Evolutionary conservation across 176 grass and related monocot species (phyloP).

Genomic region (Triticum dicoccoides): DNA sequence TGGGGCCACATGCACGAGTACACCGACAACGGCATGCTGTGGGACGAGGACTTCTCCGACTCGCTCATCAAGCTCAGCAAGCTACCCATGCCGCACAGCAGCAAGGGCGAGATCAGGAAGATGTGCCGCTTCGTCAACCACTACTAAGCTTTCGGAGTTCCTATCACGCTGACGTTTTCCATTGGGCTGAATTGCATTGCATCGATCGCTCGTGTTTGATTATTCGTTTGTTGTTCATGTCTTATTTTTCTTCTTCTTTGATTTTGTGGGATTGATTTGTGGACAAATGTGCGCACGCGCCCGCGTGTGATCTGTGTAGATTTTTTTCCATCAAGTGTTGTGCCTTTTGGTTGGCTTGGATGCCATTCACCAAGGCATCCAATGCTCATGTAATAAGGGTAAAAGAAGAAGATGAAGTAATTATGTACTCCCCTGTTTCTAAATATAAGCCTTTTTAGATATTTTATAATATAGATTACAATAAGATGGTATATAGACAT

Average conservation of each 20-base stretch:
- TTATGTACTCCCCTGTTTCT: too few species aligned
- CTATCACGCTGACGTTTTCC: background rate
- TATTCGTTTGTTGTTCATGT: slow-evolving; percentile 16
- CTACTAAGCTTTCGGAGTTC: background rate
- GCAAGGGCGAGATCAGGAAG: slow-evolving; percentile 49
- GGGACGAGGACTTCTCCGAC: slow-evolving; percentile 52
- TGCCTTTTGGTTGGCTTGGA: background rate
- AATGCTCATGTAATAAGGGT: background rate
- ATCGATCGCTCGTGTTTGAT: background rate
- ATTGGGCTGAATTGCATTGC: background rate
- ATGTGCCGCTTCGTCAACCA: slow-evolving; percentile 42
- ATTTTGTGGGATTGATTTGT: background rate
- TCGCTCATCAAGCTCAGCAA: slow-evolving; percentile 62
- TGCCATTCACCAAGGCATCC: background rate
- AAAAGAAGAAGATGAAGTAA: background rate
- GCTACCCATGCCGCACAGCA: slow-evolving; percentile 38
- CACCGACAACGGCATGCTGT: slow-evolving; percentile 34
- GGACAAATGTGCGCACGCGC: background rate
- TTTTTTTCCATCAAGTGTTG: background rate
- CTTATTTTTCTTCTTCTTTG: background rate
- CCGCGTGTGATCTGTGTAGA: background rate
- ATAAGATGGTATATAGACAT: too few species aligned
- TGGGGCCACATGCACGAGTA: slow-evolving; percentile 36
- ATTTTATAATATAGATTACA: background rate
- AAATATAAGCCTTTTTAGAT: too few species aligned